phyloP scores from a whole-genome alignment of 2,329 filamentous ascomycete species.

The Stachybotrys chartarum region DNA sequence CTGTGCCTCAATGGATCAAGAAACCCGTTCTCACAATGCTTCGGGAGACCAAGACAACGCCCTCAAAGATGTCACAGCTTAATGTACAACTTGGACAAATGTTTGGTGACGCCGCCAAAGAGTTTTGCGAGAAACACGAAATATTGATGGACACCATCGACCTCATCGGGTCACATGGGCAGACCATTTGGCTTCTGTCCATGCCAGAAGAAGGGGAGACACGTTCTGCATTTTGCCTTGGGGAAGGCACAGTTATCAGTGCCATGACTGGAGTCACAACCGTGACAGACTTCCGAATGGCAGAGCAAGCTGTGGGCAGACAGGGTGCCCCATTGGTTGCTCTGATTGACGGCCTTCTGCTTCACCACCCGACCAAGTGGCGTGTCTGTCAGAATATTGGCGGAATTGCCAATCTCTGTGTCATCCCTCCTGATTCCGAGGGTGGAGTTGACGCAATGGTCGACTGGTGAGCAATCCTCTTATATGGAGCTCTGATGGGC shows the following conservation, averaged over 20 bases:
- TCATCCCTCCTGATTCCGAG: constrained; percentile 41
- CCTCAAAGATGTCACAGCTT: constrained; percentile 45
- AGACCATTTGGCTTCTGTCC: constrained; percentile 48
- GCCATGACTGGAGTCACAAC: constrained; percentile 47
- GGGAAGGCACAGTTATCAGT: constrained; percentile 47
- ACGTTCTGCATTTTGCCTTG: constrained; percentile 44
- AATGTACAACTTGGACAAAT: constrained; percentile 50
- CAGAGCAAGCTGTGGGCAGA: constrained; percentile 47
- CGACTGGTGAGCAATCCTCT: background rate
- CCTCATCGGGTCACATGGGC: constrained; percentile 47
- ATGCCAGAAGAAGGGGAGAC: constrained; percentile 24
- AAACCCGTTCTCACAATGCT: constrained; percentile 50
- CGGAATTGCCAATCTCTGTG: constrained; percentile 52
- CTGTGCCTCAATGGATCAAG: constrained; percentile 46
- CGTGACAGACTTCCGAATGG: constrained; percentile 50
- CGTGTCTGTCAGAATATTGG: constrained; percentile 54
- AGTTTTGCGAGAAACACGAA: constrained; percentile 38
- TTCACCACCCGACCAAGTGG: constrained; percentile 49
- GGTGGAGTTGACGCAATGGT: constrained; percentile 13
- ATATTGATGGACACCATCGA: constrained; percentile 42
- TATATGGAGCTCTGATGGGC: constrained; percentile 28
- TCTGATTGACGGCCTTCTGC: constrained; percentile 48
- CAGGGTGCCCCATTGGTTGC: constrained; percentile 49
- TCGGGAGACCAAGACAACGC: constrained; percentile 41
- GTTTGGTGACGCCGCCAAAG: constrained; percentile 42